A percentile compares a stretch with the other conserved stretches of the same genome.
Conservation (phyloP, 2,329 filamentous ascomycete species). For the Leptographium flavum region DNA sequence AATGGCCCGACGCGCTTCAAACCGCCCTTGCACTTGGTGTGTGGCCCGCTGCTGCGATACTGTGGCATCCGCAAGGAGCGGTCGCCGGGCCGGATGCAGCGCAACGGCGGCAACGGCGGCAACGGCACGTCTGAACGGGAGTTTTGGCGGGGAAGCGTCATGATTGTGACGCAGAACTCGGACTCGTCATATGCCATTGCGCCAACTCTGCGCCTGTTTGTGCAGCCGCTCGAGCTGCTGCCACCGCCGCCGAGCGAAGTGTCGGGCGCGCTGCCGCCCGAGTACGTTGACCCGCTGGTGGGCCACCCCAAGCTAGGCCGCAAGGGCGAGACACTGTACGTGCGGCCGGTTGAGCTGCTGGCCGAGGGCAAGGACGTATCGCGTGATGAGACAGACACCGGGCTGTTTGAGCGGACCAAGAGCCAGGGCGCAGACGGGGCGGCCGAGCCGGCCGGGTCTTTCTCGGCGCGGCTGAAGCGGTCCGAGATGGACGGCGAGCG, state of each 20-base stretch:
- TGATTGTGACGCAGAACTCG: slow-evolving; percentile 86
- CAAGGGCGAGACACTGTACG: slow-evolving; percentile 74
- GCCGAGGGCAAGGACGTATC: slow-evolving; percentile 69
- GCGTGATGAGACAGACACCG: slow-evolving; percentile 61
- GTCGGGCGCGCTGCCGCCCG: slow-evolving; percentile 50
- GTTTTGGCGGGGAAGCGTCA: slow-evolving; percentile 82
- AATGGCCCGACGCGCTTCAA: slow-evolving; percentile 60
- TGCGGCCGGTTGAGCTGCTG: slow-evolving; percentile 77
- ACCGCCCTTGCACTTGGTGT: slow-evolving; percentile 72
- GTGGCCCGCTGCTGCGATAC: slow-evolving; percentile 80
- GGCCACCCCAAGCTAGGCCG: slow-evolving; percentile 77
- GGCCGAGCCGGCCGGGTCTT: slow-evolving; percentile 36
- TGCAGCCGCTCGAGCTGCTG: slow-evolving; percentile 70
- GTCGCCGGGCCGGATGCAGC: slow-evolving; percentile 22
- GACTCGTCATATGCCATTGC: slow-evolving; percentile 69
- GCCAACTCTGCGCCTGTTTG: slow-evolving; percentile 71
- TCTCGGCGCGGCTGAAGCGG: slow-evolving; percentile 37
- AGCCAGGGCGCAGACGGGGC: slow-evolving; percentile 30
- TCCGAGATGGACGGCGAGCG: slow-evolving; percentile 62
- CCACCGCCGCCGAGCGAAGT: slow-evolving; percentile 63
- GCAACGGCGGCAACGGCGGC: slow-evolving; percentile 18
- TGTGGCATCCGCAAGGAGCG: slow-evolving; percentile 64
- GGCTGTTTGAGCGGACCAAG: slow-evolving; percentile 60
- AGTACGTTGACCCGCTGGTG: slow-evolving; percentile 81
- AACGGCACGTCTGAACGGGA: slow-evolving; percentile 41